These are phyloP conservation scores for Phytopythium oedochilum DNA, from an alignment of 352 stramenopile species.

Conservation along the genomic window DNA sequence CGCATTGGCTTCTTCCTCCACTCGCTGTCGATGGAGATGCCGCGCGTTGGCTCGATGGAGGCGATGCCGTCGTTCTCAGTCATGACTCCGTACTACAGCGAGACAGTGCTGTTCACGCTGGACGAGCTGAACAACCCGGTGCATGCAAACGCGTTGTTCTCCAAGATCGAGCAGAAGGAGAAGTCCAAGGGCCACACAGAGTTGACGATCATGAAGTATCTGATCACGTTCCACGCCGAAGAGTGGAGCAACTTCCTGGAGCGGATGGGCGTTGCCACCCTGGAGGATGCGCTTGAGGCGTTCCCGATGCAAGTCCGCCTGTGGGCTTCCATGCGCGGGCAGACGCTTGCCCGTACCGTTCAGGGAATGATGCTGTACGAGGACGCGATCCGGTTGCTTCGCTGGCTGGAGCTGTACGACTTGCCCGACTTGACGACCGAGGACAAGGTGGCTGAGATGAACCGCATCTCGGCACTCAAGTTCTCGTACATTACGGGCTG, in stretches of 20 bases:
- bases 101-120: conserved; percentile 83
- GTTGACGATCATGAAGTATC: conserved; percentile 84
- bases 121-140: conserved; percentile 85
- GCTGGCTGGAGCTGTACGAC: conserved; percentile 79
- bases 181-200: conserved; percentile 72
- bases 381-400: conserved; percentile 78
- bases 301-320: conserved; percentile 73
- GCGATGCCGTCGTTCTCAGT: conserved; percentile 87
- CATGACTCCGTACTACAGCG: conserved; percentile 87
- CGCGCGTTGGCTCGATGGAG: conserved; percentile 61
- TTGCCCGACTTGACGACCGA: conserved; percentile 53
- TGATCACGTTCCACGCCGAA: conserved; percentile 85
- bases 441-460: conserved; percentile 77
- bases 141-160: conserved; percentile 76
- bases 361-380: conserved; percentile 91
- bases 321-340: conserved; percentile 80
- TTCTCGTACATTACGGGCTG: conserved; percentile 88
- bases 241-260: conserved; percentile 89
- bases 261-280: conserved; percentile 56
- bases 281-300: conserved; percentile 66
- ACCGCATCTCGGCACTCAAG: conserved; percentile 81
- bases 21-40: conserved; percentile 83
- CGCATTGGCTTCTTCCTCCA: conserved; percentile 88
- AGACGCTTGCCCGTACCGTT: conserved; percentile 84
- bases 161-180: conserved; percentile 63